Base-by-base conservation (phyloP, 2,329 filamentous ascomycete genomes). In the Ophiostoma himal-ulmi region DNA sequence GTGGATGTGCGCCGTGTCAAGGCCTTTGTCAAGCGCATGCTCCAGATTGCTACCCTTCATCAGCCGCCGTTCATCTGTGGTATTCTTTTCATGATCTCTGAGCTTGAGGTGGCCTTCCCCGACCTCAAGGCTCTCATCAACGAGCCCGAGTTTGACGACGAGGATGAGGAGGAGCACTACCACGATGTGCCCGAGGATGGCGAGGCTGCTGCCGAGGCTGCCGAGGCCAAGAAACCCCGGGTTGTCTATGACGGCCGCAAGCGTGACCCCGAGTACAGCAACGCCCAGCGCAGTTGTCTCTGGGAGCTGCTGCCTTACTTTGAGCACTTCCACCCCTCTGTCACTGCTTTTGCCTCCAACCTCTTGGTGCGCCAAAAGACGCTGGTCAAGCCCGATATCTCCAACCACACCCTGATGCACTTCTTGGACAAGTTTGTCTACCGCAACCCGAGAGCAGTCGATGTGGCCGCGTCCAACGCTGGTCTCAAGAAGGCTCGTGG, bases 401-500 rank as follows among this genome's bases (percentile, higher is more conserved):
- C 91, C 20, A 89, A 93, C 71, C 94, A 98, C 79, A 95, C 92
- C 1, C 86, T 99, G 67, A 95, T 95, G 77, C 91, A 96, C 79
- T 99, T 99, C 84, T 84, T 99, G 71, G 95, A 99, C 81, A 94
- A 96, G 75, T 99, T 99, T 79, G 93, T 97, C n/a, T 99, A 98
- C 84, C 90, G 92, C 75, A 97, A 95, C 76, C 89, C 94, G 73
- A 97, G 97, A 83, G 83, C 88, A 4, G 86, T 85, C 20, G 84
- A 70, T 7, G 67, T 67, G 17, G 39, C 70, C 5, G 70, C 70
- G 48, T 22, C 37, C 65, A 74, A 72, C 37, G 65, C 65, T 14
- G 65, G 65, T 10, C 65, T 67, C n/a, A 67, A 67, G 39, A 67
- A 67, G 69, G 84, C 87, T 39, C 91, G 92, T 73, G 96, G 96